phyloP scores from a whole-genome alignment of 179 eudicot genomes.

The Vitellaria paradoxa region DNA sequence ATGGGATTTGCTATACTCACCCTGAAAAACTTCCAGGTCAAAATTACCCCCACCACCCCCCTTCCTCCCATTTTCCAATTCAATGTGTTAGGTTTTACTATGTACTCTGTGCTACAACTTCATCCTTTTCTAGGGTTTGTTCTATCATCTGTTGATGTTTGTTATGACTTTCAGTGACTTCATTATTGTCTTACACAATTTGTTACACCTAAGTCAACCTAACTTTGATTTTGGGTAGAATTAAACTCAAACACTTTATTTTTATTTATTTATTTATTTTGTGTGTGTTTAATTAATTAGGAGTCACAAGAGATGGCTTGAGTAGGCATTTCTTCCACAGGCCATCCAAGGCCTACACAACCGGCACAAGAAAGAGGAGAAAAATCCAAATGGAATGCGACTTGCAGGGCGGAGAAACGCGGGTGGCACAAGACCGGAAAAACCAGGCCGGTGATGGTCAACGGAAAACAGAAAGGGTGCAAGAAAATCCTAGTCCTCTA shows the following conservation, averaged over 20 bases:
- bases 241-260: neutral
- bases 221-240: conserved; percentile 29
- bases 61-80: neutral
- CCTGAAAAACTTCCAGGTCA: conserved; percentile 98
- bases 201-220: conserved; percentile 62
- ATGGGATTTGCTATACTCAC: conserved; percentile 98
- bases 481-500: conserved; percentile 85
- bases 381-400: conserved; percentile 96
- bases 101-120: too few species aligned
- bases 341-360: conserved; percentile 96
- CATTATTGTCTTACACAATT: conserved; percentile 8
- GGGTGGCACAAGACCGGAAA: conserved; percentile 99
- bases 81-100: too few species aligned
- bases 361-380: conserved; percentile 87
- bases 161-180: neutral
- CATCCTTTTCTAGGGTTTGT: neutral
- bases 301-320: conserved; percentile 91
- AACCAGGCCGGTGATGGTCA: conserved; percentile 80
- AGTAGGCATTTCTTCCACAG: conserved; percentile 95
- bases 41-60: neutral
- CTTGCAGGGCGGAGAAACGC: conserved; percentile 79
- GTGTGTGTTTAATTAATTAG: conserved; percentile 23
- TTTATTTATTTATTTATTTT: too few species aligned
- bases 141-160: neutral
- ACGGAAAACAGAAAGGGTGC: conserved; percentile 85